Conservation (phyloP, 495 filamentous ascomycete genomes). For the Neurospora cerealis region DNA sequence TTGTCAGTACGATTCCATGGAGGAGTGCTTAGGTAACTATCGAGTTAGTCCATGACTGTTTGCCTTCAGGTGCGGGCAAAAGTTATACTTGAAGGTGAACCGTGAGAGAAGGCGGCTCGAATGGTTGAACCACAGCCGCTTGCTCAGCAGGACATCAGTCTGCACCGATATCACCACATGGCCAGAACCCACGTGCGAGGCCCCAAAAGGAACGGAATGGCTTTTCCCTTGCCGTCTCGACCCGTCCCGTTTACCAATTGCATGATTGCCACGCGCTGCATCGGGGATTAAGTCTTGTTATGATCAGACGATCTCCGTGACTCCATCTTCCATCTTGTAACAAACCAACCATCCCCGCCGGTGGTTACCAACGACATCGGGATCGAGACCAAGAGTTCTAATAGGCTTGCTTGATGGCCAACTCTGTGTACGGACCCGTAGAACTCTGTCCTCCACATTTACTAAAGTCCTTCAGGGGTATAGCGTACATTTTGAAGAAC, state of each 20-base stretch:
- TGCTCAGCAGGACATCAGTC: not conserved
- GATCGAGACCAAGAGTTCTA: not conserved
- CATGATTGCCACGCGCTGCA: not conserved
- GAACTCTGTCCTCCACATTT: not conserved
- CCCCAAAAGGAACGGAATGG: not conserved
- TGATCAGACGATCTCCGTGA: not conserved
- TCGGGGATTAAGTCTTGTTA: not conserved
- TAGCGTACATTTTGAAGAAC: not conserved
- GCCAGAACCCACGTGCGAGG: not conserved
- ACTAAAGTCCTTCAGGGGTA: not conserved
- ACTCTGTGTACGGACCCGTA: not conserved
- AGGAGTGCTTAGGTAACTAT: not conserved
- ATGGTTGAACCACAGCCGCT: not conserved
- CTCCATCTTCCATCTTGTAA: not conserved
- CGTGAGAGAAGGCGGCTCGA: not conserved
- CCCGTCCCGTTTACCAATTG: not conserved
- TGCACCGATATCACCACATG: not conserved
- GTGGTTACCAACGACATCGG: not conserved
- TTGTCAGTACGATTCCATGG: not conserved
- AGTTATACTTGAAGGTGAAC: not conserved
- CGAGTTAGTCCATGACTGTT: not conserved
- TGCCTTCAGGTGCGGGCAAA: not conserved
- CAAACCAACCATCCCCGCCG: not conserved
- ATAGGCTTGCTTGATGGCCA: not conserved
- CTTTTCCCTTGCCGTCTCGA: not conserved